Conservation (phyloP, 2,329 filamentous ascomycete genomes). For the Trichoderma arundinaceum region DNA sequence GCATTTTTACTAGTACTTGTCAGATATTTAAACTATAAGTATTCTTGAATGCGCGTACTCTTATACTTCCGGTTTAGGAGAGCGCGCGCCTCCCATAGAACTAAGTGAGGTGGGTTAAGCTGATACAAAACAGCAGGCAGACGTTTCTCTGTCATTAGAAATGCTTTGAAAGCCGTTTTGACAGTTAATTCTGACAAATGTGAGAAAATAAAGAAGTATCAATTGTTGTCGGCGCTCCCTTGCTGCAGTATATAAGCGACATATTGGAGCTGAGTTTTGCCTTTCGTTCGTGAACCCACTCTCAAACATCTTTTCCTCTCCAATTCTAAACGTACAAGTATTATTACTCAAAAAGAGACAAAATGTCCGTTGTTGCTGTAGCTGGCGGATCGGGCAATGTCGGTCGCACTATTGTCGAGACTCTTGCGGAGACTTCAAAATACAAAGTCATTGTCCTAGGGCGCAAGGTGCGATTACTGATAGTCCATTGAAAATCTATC, state of each 20-base stretch:
- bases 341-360: background rate
- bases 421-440: conserved; percentile 42
- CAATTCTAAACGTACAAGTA: background rate
- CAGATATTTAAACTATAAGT: too few relatives aligned
- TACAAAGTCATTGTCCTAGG: conserved; percentile 44
- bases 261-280: too few relatives aligned
- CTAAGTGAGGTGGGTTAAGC: too few relatives aligned
- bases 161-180: background rate
- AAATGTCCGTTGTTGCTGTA: conserved; percentile 39
- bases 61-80: background rate
- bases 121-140: too few relatives aligned
- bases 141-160: accelerated
- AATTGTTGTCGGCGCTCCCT: too few relatives aligned
- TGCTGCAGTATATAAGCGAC: too few relatives aligned
- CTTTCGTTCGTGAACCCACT: background rate
- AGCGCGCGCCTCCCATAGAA: background rate
- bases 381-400: conserved; percentile 53
- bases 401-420: conserved; percentile 53
- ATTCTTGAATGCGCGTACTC: too few relatives aligned
- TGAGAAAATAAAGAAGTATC: too few relatives aligned
- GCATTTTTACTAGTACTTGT: too few relatives aligned
- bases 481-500: background rate
- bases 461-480: background rate
- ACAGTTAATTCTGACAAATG: too few relatives aligned
- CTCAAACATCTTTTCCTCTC: too few relatives aligned